Evolutionary conservation across 2,329 filamentous ascomycete species (phyloP).

Genomic region (Fusarium algeriense): DNA sequence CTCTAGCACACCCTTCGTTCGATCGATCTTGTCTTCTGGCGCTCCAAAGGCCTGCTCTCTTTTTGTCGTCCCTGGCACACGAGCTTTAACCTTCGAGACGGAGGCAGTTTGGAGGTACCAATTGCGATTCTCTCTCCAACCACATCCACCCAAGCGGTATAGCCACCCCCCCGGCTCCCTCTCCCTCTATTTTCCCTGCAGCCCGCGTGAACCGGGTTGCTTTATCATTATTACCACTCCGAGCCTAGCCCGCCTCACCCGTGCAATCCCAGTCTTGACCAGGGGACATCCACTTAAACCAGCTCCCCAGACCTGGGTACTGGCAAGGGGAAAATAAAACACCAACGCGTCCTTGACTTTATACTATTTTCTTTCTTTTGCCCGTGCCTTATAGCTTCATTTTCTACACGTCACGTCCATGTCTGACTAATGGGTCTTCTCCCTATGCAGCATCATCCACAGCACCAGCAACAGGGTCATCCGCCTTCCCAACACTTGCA

Average conservation of each 20-base stretch:
- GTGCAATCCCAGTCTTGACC: constrained; percentile 62
- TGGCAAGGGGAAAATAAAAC: constrained; percentile 64
- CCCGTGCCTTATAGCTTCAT: constrained; percentile 50
- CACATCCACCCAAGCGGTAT: constrained; percentile 48
- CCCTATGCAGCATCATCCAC: constrained; percentile 81
- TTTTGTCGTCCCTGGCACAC: constrained; percentile 38
- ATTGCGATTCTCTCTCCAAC: constrained; percentile 29
- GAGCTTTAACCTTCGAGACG: constrained; percentile 36
- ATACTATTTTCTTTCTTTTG: constrained; percentile 54
- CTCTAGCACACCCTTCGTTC: constrained; percentile 48
- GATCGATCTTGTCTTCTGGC: constrained; percentile 48
- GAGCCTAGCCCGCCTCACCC: constrained; percentile 63
- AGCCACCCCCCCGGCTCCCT: constrained; percentile 45
- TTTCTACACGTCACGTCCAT: constrained; percentile 49
- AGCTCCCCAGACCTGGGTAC: constrained; percentile 60
- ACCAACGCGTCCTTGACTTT: constrained; percentile 61
- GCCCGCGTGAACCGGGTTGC: constrained; percentile 52
- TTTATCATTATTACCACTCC: constrained; percentile 57
- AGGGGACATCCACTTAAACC: constrained; percentile 55
- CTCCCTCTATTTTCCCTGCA: constrained; percentile 43
- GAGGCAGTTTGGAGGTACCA: constrained; percentile 32
- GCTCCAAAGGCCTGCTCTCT: constrained; percentile 43
- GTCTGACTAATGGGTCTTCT: constrained; percentile 69
- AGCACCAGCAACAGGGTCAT: constrained; percentile 79
- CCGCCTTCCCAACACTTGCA: constrained; percentile 75